Evolutionary conservation across 2,329 filamentous ascomycete genomes (phyloP), one percentile per base, ranked within the genome.

Genomic region (Penicillium sp.): DNA sequence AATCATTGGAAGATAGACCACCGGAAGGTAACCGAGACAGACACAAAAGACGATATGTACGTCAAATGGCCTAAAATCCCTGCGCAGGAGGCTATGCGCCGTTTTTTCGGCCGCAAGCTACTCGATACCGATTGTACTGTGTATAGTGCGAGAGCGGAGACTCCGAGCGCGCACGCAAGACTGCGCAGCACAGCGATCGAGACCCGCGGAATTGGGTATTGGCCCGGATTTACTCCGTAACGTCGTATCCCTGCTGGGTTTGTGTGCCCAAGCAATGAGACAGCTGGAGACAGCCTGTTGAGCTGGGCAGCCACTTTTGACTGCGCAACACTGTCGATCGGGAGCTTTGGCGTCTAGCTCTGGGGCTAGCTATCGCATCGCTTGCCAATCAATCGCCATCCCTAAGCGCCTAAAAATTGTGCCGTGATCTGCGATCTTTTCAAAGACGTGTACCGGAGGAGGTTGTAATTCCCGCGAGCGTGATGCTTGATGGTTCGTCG

Each of bases 341-440:
- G 35, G 53, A 43, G 10, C 18, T 14, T 33, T 55, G 56, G 54
- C 56, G 54, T 53, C 35, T 49, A 49, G 19, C n/a, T 41, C 38
- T 28, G 35, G 28, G 45, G 40, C 38, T 46, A 37, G 49, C 41
- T 44, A 35, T 48, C 43, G 55, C 34, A 35, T 48, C 43, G 55
- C 34, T 47, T 47, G 41, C 55, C 54, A 58, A 58, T 58, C 54
- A 38, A 58, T 58, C 54, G 35, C 35, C 52, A 48, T 54, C 41
- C 28, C 30, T 41, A 41, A 52, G 58, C 56, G 59, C 58, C 56
- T 59, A 56, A 58, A 45, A 44, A 41, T 34, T 41, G 45, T 51
- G 46, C 46, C 39, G 50, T 22, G 42, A 6, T 41, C 53, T 52
- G 31, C 7, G 40, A 42, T 48, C 29, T 13, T 29, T 49, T 39